Evolutionary conservation across 1,284 basidiomycete genomes (phyloP).

Genomic region (Rhodotorula sp.): DNA sequence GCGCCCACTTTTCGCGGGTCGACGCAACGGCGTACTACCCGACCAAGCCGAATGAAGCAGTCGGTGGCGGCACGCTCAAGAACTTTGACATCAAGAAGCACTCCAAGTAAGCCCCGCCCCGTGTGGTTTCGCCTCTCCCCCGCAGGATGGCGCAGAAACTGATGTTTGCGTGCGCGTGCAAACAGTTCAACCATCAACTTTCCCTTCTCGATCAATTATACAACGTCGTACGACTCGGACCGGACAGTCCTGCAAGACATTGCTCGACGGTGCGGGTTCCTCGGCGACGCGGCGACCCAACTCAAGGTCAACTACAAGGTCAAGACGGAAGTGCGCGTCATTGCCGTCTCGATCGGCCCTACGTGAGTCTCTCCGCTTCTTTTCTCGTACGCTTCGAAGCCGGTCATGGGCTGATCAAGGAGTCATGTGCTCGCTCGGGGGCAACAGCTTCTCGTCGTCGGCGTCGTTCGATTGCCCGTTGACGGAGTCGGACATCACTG

Average conservation of each 20-base stretch:
- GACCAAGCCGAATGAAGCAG: conserved; percentile 29
- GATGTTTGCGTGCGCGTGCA: conserved; percentile 2
- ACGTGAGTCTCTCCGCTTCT: conserved; percentile 19
- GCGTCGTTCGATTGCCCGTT: conserved; percentile 42
- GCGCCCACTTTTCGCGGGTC: conserved; percentile 41
- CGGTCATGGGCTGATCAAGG: too few relatives aligned
- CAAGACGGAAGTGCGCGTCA: conserved; percentile 43
- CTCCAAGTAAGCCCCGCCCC: conserved; percentile 32
- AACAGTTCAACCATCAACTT: conserved; percentile 43
- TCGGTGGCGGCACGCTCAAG: conserved; percentile 43
- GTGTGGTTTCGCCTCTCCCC: conserved; percentile 3
- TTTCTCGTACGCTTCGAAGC: neutral
- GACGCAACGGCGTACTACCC: conserved; percentile 44
- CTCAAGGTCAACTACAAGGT: conserved; percentile 47
- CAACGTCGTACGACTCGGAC: conserved; percentile 43
- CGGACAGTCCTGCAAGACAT: conserved; percentile 44
- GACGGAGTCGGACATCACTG: conserved; percentile 32
- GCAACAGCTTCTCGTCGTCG: conserved; percentile 34
- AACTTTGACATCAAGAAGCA: conserved; percentile 42
- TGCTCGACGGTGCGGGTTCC: conserved; percentile 45
- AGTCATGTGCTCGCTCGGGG: neutral
- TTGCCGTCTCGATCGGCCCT: conserved; percentile 42
- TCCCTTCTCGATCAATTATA: conserved; percentile 44
- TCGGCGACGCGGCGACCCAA: conserved; percentile 27
- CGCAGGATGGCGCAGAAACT: neutral